These are phyloP conservation scores for Fusarium tjaetaba DNA, from an alignment of 2,329 filamentous ascomycete species.

Conservation along the genomic window DNA sequence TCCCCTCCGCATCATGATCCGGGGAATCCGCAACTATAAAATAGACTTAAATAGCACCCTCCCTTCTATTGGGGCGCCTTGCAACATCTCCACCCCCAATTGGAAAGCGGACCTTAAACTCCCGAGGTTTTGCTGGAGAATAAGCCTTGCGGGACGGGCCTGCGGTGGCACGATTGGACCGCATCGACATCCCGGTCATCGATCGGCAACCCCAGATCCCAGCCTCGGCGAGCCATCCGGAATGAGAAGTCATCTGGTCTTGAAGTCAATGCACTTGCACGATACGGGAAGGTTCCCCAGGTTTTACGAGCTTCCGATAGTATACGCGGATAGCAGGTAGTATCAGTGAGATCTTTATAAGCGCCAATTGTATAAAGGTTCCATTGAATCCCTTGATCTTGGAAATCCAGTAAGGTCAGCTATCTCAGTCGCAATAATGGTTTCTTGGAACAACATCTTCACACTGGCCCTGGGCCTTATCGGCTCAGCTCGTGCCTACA, in stretches of 20 bases:
- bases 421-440: conserved; percentile 1
- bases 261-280: neutral
- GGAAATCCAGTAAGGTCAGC: neutral
- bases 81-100: neutral
- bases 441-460: conserved; percentile 26
- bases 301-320: neutral
- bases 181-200: neutral
- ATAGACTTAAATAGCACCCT: neutral
- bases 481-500: conserved; percentile 49
- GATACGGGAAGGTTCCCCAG: neutral
- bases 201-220: conserved; percentile 6
- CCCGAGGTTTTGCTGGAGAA: conserved; percentile 5
- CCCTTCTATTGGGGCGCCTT: conserved; percentile 22
- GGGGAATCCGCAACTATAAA: neutral
- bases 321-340: neutral
- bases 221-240: neutral
- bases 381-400: neutral
- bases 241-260: neutral
- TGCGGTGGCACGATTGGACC: conserved; percentile 6
- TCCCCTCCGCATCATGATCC: neutral
- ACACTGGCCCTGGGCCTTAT: conserved; percentile 23
- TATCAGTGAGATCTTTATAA: neutral
- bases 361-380: neutral
- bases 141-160: neutral
- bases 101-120: neutral